A percentile compares a stretch with the other conserved stretches of the same genome.
phyloP scores from a whole-genome alignment of 768 basidiomycete species.

The Leccinum disarticulatum region DNA sequence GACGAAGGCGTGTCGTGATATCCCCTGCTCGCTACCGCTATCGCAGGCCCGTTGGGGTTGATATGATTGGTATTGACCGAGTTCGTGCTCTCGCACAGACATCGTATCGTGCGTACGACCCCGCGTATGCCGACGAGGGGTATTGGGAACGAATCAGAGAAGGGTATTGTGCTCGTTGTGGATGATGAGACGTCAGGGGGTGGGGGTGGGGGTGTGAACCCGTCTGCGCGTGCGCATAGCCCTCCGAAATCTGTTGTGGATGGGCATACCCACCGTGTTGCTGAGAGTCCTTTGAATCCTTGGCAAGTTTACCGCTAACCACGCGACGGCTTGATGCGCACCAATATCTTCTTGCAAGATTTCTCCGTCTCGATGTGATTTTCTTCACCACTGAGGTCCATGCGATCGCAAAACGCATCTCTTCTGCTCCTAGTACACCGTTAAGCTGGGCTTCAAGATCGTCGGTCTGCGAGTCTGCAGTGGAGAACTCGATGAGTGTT shows the following conservation, averaged over 20 bases:
- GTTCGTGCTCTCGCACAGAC: slow-evolving; percentile 25
- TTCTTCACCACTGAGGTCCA: too few relatives aligned
- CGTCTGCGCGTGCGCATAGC: slow-evolving; percentile 22
- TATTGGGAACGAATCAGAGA: slow-evolving; percentile 30
- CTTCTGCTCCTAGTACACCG: too few relatives aligned
- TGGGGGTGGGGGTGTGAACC: slow-evolving; percentile 23
- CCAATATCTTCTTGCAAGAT: too few relatives aligned
- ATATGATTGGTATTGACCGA: slow-evolving; percentile 10
- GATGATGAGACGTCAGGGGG: slow-evolving; percentile 19
- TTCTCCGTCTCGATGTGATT: too few relatives aligned
- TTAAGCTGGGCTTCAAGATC: too few relatives aligned
- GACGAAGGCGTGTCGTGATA: slow-evolving; percentile 29
- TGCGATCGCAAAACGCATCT: too few relatives aligned
- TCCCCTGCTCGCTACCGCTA: slow-evolving; percentile 10
- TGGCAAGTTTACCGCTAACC: too few relatives aligned
- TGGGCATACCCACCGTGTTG: slow-evolving; percentile 21
- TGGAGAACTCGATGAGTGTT: too few relatives aligned
- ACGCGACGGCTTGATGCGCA: too few relatives aligned
- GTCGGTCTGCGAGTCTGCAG: too few relatives aligned
- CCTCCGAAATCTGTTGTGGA: slow-evolving; percentile 21
- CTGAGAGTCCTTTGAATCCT: not conserved
- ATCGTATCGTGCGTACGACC: slow-evolving; percentile 30
- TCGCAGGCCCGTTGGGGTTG: slow-evolving; percentile 10
- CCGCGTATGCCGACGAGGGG: slow-evolving; percentile 22
- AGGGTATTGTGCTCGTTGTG: slow-evolving; percentile 26